Evolutionary conservation across 176 grass and related monocot genomes (phyloP).

Genomic region (Zizania latifolia): DNA sequence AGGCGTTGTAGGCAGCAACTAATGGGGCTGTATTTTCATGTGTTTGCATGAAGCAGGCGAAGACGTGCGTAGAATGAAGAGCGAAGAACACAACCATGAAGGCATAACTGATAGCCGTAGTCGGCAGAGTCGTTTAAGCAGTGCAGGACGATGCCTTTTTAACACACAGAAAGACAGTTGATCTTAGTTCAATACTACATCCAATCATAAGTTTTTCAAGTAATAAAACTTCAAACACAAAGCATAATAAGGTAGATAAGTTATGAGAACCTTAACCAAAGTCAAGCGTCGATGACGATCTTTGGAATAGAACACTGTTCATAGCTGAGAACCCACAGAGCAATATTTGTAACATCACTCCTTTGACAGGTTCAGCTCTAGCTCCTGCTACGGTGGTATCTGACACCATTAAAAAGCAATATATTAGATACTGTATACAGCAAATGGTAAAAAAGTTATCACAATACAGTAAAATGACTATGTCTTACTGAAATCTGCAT

Average conservation of each 20-base stretch:
- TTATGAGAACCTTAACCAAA: slow-evolving; percentile 80
- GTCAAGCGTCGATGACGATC: slow-evolving; percentile 39
- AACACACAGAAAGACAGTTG: slow-evolving; percentile 62
- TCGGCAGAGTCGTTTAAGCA: slow-evolving; percentile 57
- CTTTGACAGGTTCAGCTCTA: slow-evolving; percentile 24
- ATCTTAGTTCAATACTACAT: slow-evolving; percentile 77
- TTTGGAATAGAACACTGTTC: slow-evolving; percentile 48
- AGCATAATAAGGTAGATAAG: slow-evolving; percentile 48
- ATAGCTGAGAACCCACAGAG: slow-evolving; percentile 34
- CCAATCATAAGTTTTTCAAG: slow-evolving; percentile 38
- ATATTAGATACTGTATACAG: background rate
- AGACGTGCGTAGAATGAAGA: slow-evolving; percentile 42
- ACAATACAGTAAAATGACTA: background rate
- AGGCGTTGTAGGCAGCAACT: background rate
- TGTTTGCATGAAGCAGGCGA: slow-evolving; percentile 44
- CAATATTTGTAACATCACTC: slow-evolving; percentile 28
- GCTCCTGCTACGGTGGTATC: slow-evolving; percentile 78
- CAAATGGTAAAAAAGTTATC: background rate
- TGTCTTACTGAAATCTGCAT: background rate
- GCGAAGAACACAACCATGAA: slow-evolving; percentile 73
- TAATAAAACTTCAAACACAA: slow-evolving; percentile 42
- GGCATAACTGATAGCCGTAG: slow-evolving; percentile 55
- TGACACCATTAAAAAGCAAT: slow-evolving; percentile 23
- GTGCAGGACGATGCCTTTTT: slow-evolving; percentile 89
- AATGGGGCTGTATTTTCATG: slow-evolving; percentile 1